These are phyloP conservation scores for Cucurbita moschata DNA, from an alignment of 306 rosid species.

Conservation along the genomic window DNA sequence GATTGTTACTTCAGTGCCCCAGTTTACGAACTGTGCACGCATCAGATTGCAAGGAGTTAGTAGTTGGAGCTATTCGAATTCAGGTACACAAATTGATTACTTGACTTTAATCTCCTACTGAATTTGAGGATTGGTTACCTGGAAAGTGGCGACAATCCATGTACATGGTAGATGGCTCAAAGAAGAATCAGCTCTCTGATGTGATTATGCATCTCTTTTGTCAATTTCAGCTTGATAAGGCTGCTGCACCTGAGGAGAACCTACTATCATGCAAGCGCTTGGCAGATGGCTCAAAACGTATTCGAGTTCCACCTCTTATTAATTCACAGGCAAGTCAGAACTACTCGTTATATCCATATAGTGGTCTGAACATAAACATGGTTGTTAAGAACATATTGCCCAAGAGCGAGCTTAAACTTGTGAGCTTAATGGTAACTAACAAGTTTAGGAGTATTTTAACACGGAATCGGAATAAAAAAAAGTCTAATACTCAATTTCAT, in stretches of 20 bases:
- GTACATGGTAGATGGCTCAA: conserved; percentile 2
- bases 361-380: background rate
- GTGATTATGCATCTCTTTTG: background rate
- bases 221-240: conserved; percentile 39
- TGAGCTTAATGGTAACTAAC: background rate
- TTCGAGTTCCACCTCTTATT: conserved; percentile 52
- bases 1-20: conserved; percentile 73
- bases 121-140: background rate
- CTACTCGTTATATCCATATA: background rate
- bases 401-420: background rate
- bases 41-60: conserved; percentile 45
- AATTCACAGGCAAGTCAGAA: conserved; percentile 36
- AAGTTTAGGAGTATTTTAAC: background rate
- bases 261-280: conserved; percentile 59
- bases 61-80: conserved; percentile 45
- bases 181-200: background rate
- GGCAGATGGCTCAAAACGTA: conserved; percentile 88
- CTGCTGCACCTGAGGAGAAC: conserved; percentile 25
- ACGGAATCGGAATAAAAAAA: background rate
- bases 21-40: conserved; percentile 68
- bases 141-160: background rate
- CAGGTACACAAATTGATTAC: conserved; percentile 40
- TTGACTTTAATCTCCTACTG: background rate
- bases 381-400: background rate
- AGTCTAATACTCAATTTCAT: background rate